Conservation (phyloP, 805 yeast genomes). For the Starmera dryadoides region DNA sequence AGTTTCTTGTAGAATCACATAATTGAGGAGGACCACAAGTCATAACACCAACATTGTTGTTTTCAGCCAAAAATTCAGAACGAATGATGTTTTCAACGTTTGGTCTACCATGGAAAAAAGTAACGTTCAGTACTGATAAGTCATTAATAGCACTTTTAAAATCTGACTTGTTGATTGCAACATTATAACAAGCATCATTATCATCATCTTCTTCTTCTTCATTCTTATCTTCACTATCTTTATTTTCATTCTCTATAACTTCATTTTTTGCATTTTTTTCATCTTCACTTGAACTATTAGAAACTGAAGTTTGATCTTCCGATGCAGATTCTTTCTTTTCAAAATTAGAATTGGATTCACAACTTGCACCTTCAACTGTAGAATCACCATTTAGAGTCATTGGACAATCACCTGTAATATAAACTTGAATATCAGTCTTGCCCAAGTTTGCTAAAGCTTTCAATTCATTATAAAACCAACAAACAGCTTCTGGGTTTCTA, state of each 20-base stretch:
- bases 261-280: conserved; percentile 13
- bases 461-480: conserved; percentile 30
- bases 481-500: conserved; percentile 41
- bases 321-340: conserved; percentile 2
- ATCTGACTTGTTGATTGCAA: background rate
- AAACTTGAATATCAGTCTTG: conserved; percentile 23
- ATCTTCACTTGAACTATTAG: background rate
- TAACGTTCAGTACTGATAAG: background rate
- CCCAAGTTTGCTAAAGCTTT: conserved; percentile 23
- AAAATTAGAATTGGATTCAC: conserved; percentile 27
- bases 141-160: background rate
- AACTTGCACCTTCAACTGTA: conserved; percentile 6
- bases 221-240: background rate
- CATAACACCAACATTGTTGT: conserved; percentile 41
- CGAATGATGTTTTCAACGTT: conserved; percentile 30
- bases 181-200: too few relatives aligned
- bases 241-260: too few relatives aligned
- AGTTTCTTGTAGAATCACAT: conserved; percentile 34
- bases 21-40: conserved; percentile 35
- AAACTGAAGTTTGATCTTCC: too few relatives aligned
- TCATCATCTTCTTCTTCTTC: background rate
- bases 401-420: conserved; percentile 25
- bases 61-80: conserved; percentile 27
- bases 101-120: conserved; percentile 36
- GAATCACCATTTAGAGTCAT: conserved; percentile 10